Conservation (phyloP, 164 flowering plant genomes). For the Platanus orientalis region DNA sequence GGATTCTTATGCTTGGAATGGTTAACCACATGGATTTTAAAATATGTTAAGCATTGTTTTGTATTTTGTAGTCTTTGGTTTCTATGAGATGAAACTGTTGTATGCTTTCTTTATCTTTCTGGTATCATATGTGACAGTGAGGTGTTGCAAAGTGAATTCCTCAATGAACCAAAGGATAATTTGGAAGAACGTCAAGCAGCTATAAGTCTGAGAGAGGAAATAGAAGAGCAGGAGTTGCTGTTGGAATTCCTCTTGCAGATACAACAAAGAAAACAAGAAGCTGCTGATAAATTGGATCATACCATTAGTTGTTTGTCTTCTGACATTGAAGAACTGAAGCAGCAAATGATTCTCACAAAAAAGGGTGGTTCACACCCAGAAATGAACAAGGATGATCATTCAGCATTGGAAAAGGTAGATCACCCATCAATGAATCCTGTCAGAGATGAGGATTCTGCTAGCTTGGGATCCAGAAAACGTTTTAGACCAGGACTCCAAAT, state of each 20-base stretch:
- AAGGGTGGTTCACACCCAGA: slow-evolving; percentile 33
- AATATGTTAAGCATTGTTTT: neutral
- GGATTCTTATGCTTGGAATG: neutral
- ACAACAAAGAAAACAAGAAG: slow-evolving; percentile 70
- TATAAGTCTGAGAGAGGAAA: slow-evolving; percentile 63
- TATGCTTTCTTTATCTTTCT: neutral
- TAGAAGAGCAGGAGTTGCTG: slow-evolving; percentile 82
- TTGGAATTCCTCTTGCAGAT: slow-evolving; percentile 70
- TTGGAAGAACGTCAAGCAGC: slow-evolving; percentile 80
- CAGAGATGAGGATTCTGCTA: slow-evolving; percentile 39
- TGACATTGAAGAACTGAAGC: slow-evolving; percentile 69
- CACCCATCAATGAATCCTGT: slow-evolving; percentile 20
- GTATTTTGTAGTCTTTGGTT: neutral
- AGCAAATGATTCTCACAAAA: slow-evolving; percentile 38
- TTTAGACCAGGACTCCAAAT: slow-evolving; percentile 34
- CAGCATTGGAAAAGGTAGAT: slow-evolving; percentile 25
- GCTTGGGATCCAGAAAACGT: slow-evolving; percentile 55
- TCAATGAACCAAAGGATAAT: slow-evolving; percentile 63
- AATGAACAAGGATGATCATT: slow-evolving; percentile 26
- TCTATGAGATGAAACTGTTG: neutral
- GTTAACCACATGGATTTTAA: neutral
- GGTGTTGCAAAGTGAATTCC: slow-evolving; percentile 78
- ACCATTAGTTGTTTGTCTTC: slow-evolving; percentile 59
- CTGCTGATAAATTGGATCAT: slow-evolving; percentile 57
- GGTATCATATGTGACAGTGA: slow-evolving; percentile 48